Conservation (phyloP, 2,329 filamentous ascomycete species). For the Acephala macrosclerotiorum region DNA sequence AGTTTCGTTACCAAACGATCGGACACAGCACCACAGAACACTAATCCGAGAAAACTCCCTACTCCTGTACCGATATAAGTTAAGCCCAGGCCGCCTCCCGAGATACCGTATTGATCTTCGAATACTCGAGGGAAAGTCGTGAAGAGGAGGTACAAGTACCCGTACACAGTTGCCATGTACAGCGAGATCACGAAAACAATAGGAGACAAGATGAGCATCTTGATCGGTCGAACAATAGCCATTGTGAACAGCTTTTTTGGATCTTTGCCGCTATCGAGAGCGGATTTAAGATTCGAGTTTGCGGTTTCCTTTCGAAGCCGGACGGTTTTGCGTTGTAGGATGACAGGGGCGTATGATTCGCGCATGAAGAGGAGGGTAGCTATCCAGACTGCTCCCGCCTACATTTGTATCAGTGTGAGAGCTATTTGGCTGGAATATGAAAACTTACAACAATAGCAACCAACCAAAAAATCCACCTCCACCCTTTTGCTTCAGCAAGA, state of each 20-base stretch:
- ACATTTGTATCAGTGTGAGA: constrained; percentile 37
- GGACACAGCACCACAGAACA: constrained; percentile 48
- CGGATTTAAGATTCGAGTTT: constrained; percentile 57
- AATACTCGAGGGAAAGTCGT: constrained; percentile 58
- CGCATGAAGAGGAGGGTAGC: constrained; percentile 26
- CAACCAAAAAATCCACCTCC: constrained; percentile 50
- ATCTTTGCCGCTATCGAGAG: neutral
- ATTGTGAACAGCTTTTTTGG: neutral
- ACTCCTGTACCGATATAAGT: constrained; percentile 51
- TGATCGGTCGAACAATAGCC: constrained; percentile 49
- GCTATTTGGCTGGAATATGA: constrained; percentile 13
- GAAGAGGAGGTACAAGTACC: constrained; percentile 58
- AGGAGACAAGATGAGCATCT: constrained; percentile 45
- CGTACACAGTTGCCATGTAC: constrained; percentile 58
- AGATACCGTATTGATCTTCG: constrained; percentile 49
- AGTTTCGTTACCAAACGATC: constrained; percentile 49
- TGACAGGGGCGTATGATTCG: constrained; percentile 56
- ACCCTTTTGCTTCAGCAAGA: constrained; percentile 44
- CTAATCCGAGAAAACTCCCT: constrained; percentile 48
- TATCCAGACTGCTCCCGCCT: constrained; percentile 44
- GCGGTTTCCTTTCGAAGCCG: constrained; percentile 57
- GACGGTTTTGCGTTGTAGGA: constrained; percentile 51
- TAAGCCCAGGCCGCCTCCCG: constrained; percentile 48
- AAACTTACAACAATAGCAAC: constrained; percentile 46
- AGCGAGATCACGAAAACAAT: constrained; percentile 51